These are phyloP conservation scores for Forsythia suspensa DNA, from an alignment of 257 asterid genomes.

Conservation along the genomic window DNA sequence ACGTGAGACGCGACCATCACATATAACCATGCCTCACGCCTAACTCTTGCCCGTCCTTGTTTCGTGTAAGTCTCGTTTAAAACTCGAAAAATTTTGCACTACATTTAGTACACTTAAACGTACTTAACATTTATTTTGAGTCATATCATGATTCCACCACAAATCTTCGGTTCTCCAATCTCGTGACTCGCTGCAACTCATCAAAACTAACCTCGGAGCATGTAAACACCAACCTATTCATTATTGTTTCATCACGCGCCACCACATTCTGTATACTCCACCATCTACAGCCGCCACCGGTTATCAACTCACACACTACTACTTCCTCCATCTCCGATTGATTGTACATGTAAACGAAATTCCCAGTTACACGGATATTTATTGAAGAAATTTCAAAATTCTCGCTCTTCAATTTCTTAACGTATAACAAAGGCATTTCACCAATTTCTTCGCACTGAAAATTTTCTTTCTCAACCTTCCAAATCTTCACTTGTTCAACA, in stretches of 20 bases:
- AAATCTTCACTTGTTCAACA: constrained; percentile 44
- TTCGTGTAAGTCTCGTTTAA: too few species aligned
- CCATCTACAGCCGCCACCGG: constrained; percentile 13
- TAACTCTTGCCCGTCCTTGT: too few species aligned
- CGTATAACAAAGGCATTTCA: constrained; percentile 52
- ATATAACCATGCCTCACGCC: too few species aligned
- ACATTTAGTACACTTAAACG: too few species aligned
- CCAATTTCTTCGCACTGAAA: constrained; percentile 45
- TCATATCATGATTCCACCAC: not conserved
- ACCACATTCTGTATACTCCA: constrained; percentile 52
- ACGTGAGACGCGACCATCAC: too few species aligned
- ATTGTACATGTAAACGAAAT: constrained; percentile 39
- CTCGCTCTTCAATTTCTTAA: constrained; percentile 39
- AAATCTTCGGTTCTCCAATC: constrained; percentile 14
- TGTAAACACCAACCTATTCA: constrained; percentile 43
- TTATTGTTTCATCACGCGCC: constrained; percentile 31
- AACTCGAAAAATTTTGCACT: too few species aligned
- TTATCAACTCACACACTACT: constrained; percentile 59
- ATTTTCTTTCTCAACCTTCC: constrained; percentile 35
- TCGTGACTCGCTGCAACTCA: constrained; percentile 42
- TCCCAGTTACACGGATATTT: constrained; percentile 41
- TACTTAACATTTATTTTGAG: too few species aligned
- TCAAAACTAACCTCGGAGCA: constrained; percentile 51
- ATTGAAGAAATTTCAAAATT: constrained; percentile 33
- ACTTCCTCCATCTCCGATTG: constrained; percentile 45